Evolutionary conservation across 139 green algal genomes (phyloP).

Genomic region (Chlorella sp.): DNA sequence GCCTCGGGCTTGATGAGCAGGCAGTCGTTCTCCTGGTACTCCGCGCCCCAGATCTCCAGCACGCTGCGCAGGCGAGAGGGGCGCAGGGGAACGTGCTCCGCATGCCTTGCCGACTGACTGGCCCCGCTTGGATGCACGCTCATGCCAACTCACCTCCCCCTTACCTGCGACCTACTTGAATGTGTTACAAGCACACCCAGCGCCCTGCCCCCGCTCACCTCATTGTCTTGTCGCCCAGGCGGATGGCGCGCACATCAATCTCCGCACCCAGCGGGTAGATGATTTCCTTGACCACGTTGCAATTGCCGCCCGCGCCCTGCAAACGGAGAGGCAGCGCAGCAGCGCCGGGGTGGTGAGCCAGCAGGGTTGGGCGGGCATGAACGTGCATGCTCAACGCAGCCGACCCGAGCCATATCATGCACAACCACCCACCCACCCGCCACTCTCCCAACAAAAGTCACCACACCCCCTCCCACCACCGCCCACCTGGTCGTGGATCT

Average conservation of each 20-base stretch:
- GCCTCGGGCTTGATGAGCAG: slow-evolving; percentile 90
- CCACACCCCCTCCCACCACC: background rate
- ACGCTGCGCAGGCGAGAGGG: slow-evolving; percentile 53
- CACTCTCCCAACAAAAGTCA: too few species aligned
- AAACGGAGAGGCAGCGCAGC: background rate
- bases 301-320: slow-evolving; percentile 96
- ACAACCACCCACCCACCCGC: background rate
- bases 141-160: too few species aligned
- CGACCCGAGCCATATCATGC: too few species aligned
- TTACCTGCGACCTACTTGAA: too few species aligned
- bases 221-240: slow-evolving; percentile 96
- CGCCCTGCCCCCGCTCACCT: slow-evolving; percentile 18
- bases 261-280: slow-evolving; percentile 96
- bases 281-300: slow-evolving; percentile 99
- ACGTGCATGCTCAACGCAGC: too few species aligned
- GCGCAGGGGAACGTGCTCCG: too few species aligned
- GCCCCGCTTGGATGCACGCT: too few species aligned
- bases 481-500: slow-evolving; percentile 82
- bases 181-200: too few species aligned
- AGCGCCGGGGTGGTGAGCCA: too few species aligned
- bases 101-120: too few species aligned
- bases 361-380: too few species aligned
- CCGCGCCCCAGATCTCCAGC: slow-evolving; percentile 99
- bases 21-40: slow-evolving; percentile 99
- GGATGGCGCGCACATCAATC: slow-evolving; percentile 94